Percentiles rank a stretch among this genome's conserved stretches.
Evolutionary conservation across 2,329 filamentous ascomycete genomes (phyloP).

Genomic region (Diaporthe citrichinensis): DNA sequence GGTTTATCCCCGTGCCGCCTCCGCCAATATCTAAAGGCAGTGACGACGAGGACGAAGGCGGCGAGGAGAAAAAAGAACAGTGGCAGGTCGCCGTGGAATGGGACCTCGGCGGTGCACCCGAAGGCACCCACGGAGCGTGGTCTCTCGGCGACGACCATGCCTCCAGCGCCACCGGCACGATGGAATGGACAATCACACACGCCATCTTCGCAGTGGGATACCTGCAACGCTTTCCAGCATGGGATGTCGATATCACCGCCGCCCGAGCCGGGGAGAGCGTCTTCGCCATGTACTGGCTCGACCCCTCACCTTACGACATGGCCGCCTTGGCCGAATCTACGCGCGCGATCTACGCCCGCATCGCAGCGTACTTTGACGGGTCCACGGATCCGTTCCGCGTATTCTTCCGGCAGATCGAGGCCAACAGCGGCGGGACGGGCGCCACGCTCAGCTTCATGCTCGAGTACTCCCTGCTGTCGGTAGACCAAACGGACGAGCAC

Average conservation of each 20-base stretch:
- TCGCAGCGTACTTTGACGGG: conserved; percentile 29
- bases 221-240: conserved; percentile 29
- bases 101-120: conserved; percentile 20
- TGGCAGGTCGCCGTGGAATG: conserved; percentile 34
- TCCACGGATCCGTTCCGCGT: conserved; percentile 34
- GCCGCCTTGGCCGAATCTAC: conserved; percentile 10
- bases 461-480: conserved; percentile 34
- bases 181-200: conserved; percentile 14
- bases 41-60: neutral
- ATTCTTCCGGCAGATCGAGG: conserved; percentile 35
- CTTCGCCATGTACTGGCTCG: conserved; percentile 36
- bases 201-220: conserved; percentile 34
- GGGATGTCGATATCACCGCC: neutral
- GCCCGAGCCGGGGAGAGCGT: neutral
- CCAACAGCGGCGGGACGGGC: conserved; percentile 14
- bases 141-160: conserved; percentile 24
- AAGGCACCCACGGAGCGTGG: conserved; percentile 22
- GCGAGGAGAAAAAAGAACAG: neutral
- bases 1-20: conserved; percentile 30
- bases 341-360: conserved; percentile 20
- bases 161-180: neutral
- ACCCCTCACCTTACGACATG: conserved; percentile 31
- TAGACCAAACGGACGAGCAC: conserved; percentile 7
- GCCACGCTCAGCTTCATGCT: conserved; percentile 34
- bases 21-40: neutral